Evolutionary conservation across 805 yeast genomes (phyloP), one percentile per base, ranked within the genome.

Genomic region (Wilhelminamyces savonicus): DNA sequence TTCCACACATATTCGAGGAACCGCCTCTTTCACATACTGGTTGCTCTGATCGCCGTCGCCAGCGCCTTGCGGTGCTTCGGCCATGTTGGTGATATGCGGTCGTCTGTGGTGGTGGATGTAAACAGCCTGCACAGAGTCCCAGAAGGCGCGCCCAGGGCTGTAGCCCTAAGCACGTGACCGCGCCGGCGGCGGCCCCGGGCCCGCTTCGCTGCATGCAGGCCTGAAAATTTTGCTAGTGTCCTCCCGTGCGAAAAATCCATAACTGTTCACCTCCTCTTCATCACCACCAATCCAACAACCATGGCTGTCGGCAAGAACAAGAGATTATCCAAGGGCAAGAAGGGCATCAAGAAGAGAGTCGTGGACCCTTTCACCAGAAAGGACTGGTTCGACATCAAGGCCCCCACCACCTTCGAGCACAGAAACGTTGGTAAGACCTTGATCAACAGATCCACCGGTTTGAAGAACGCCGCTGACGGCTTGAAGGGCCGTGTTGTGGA

Each of bases 291-390:
- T 26, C 24, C 35, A 15, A 21, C 35, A 35, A 54, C 39, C 35
- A 76, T 78, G 84, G 86, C 83, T 74, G 85, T 81, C 63, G 90
- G 90, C 59, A 82, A 82, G 76, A 82, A 82, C 69, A 82, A 82
- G 80, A 83, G 90, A 76, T 76, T 82, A 59, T 75, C 80, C 66
- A 73, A 74, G 66, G 90, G 92, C 63, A 82, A 82, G 86, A 90
- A 90, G 74, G 97, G 97, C 63, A 74, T 86, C 70, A 90, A 90
- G 94, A 92, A 90, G 94, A 90, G 82, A 82, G 92, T 84, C 65
- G 94, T 87, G 54, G 98, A 90, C 78, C 97, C 97, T 65, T 90
- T 90, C 92, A 77, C 95, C 81, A 87, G 88, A 73, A 90, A 90
- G 76, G 97, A 88, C 59, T 90, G 97, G 97, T 88, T 75, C 70